phyloP scores from a whole-genome alignment of 1,284 basidiomycete species.

The Ceratobasidium theobromae region DNA sequence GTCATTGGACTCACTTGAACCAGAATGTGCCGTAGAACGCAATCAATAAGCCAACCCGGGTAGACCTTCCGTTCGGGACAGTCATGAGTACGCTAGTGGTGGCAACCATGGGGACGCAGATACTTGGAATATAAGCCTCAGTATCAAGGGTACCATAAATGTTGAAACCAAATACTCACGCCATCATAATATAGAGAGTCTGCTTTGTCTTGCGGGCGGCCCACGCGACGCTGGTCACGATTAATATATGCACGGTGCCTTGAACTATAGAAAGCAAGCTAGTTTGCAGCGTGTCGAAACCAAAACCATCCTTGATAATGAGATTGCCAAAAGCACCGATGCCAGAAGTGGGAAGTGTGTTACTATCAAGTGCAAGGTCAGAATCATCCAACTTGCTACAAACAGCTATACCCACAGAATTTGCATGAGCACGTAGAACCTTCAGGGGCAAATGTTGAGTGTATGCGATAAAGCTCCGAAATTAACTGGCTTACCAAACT shows the following conservation, averaged over 20 bases:
- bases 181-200: slow-evolving; percentile 27
- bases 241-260: slow-evolving; percentile 30
- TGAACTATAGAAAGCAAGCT: slow-evolving; percentile 30
- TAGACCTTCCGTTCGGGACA: slow-evolving; percentile 17
- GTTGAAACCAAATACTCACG: not conserved
- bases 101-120: slow-evolving; percentile 28
- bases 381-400: not conserved
- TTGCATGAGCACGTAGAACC: slow-evolving; percentile 29
- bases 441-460: not conserved
- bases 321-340: slow-evolving; percentile 29
- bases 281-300: slow-evolving; percentile 25
- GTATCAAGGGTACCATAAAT: not conserved
- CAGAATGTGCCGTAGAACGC: slow-evolving; percentile 21
- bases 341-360: slow-evolving; percentile 26
- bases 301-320: slow-evolving; percentile 27
- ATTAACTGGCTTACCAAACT: slow-evolving; percentile 10
- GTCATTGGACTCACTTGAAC: slow-evolving; percentile 26
- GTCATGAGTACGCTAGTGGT: slow-evolving; percentile 31
- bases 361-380: not conserved
- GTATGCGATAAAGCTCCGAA: not conserved
- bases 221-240: slow-evolving; percentile 23
- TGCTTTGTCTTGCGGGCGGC: slow-evolving; percentile 28
- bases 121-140: not conserved
- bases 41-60: slow-evolving; percentile 26
- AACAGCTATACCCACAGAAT: not conserved